Conservation (phyloP, 2,329 filamentous ascomycete species). For the Graphium sp. region DNA sequence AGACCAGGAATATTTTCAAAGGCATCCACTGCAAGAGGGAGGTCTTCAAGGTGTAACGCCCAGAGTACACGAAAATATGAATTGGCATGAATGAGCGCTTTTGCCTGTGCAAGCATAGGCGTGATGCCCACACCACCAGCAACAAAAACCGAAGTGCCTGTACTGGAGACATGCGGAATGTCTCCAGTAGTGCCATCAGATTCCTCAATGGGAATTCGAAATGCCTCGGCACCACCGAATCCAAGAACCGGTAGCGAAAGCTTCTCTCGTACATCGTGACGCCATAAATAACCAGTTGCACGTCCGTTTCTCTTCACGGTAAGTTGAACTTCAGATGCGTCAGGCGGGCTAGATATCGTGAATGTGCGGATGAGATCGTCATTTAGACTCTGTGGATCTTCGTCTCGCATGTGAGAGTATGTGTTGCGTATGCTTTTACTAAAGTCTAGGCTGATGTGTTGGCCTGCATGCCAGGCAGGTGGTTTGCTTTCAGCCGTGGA, state of each 20-base stretch:
- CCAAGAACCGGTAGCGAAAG: conserved; percentile 54
- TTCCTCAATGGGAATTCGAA: conserved; percentile 9
- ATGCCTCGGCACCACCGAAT: conserved; percentile 46
- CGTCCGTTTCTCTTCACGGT: conserved; percentile 53
- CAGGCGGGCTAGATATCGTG: conserved; percentile 51
- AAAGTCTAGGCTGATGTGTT: conserved; percentile 57
- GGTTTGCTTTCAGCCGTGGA: conserved; percentile 7
- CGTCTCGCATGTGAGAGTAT: conserved; percentile 71
- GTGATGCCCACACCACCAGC: conserved; percentile 75
- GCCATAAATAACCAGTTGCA: conserved; percentile 49
- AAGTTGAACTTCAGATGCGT: conserved; percentile 45
- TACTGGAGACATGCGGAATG: conserved; percentile 13
- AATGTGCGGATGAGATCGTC: conserved; percentile 77
- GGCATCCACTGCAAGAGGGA: conserved; percentile 42
- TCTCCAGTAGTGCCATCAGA: conserved; percentile 11
- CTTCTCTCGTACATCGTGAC: conserved; percentile 28
- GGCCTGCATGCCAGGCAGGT: conserved; percentile 45
- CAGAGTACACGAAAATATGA: conserved; percentile 43
- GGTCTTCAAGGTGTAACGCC: conserved; percentile 45
- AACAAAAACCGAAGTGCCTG: conserved; percentile 36
- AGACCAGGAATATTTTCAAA: conserved; percentile 36
- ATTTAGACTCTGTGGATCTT: conserved; percentile 64
- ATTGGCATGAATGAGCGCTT: conserved; percentile 20
- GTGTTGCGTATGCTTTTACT: conserved; percentile 48
- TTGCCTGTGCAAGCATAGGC: conserved; percentile 56